A percentile compares a stretch with the other conserved stretches of the same genome.
These are phyloP conservation scores for Fomitopsis palustris DNA, from an alignment of 1,284 basidiomycete genomes.

Conservation along the genomic window DNA sequence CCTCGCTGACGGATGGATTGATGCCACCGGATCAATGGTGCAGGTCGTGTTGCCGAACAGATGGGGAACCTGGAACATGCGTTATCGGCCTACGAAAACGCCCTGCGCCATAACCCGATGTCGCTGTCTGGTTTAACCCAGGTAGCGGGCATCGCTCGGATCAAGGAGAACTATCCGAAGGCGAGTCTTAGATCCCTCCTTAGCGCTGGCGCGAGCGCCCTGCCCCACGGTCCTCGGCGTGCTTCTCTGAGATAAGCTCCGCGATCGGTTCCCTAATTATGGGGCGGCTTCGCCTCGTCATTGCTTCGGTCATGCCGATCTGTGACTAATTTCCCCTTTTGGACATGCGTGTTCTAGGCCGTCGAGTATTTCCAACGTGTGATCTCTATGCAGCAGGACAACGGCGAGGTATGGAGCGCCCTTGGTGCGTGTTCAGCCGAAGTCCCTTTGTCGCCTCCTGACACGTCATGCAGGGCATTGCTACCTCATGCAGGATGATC, in stretches of 20 bases:
- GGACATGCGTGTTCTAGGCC: conserved; percentile 53
- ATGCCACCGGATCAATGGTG: conserved; percentile 18
- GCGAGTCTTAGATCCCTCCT: conserved; percentile 36
- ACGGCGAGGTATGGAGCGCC: conserved; percentile 94
- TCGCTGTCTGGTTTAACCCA: conserved; percentile 86
- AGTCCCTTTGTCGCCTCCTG: conserved; percentile 19
- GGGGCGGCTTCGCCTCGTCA: conserved; percentile 7
- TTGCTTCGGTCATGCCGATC: conserved; percentile 4
- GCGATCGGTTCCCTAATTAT: conserved; percentile 10
- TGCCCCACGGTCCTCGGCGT: background rate
- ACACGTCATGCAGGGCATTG: conserved; percentile 69
- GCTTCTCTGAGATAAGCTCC: conserved; percentile 7
- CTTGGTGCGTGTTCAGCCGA: conserved; percentile 54
- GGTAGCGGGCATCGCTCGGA: conserved; percentile 87
- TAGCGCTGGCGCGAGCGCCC: conserved; percentile 3
- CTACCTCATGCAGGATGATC: conserved; percentile 98
- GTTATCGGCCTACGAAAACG: conserved; percentile 86
- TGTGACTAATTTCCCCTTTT: conserved; percentile 17
- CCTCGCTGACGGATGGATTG: conserved; percentile 14
- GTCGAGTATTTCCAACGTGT: conserved; percentile 95
- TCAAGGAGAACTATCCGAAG: conserved; percentile 85
- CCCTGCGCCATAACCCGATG: conserved; percentile 87
- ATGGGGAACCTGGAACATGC: conserved; percentile 90
- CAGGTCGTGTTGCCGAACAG: conserved; percentile 88
- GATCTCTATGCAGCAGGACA: conserved; percentile 84